These are phyloP conservation scores for Saccharomyces uvarum DNA, from an alignment of 1,139 yeast genomes.

Conservation along the genomic window DNA sequence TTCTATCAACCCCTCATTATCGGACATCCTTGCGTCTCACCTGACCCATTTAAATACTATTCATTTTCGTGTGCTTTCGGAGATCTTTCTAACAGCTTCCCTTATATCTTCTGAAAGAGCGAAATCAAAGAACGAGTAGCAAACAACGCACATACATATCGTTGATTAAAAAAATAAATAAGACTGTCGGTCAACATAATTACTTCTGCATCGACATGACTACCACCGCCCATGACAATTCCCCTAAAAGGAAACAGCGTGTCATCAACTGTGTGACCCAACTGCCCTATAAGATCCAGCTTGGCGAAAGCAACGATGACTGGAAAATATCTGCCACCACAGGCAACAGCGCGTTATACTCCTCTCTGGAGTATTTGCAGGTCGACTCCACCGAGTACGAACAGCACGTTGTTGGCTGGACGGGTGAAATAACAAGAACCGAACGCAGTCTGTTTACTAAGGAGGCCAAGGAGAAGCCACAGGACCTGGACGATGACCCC, in stretches of 20 bases:
- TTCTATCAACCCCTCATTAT: not conserved
- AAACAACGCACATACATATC: not conserved
- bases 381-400: constrained; percentile 69
- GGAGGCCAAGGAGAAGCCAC: constrained; percentile 10
- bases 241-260: constrained; percentile 21
- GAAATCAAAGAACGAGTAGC: not conserved
- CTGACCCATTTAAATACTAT: not conserved
- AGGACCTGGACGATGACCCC: constrained; percentile 45
- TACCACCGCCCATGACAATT: constrained; percentile 5
- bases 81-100: not conserved
- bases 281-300: constrained; percentile 30
- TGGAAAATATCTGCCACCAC: constrained; percentile 60
- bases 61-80: not conserved
- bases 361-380: constrained; percentile 59
- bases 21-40: not conserved
- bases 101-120: not conserved
- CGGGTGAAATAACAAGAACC: constrained; percentile 59
- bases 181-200: not conserved
- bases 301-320: constrained; percentile 22
- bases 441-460: constrained; percentile 6
- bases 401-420: constrained; percentile 87
- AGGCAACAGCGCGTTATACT: constrained; percentile 80
- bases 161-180: not conserved
- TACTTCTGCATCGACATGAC: constrained; percentile 4
- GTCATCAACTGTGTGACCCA: constrained; percentile 34